Percentiles rank a stretch among this genome's conserved stretches.
Evolutionary conservation across 2,329 filamentous ascomycete genomes (phyloP).

Genomic region (Neofusicoccum laricinum): DNA sequence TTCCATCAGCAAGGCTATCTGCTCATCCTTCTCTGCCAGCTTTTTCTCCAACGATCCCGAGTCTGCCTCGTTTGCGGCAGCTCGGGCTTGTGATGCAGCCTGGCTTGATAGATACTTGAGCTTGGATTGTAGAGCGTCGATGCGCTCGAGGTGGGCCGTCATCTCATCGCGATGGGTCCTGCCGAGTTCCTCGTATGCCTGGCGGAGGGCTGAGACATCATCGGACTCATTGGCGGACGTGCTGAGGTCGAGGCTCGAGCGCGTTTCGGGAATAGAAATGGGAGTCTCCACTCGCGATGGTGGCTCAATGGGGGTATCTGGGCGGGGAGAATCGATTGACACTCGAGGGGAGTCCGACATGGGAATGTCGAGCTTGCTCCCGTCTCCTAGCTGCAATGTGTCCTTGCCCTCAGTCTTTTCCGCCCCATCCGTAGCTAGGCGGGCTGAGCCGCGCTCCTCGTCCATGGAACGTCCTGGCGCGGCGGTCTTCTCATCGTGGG

Average conservation of each 20-base stretch:
- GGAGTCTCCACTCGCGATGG: conserved; percentile 2
- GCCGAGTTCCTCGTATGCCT: conserved; percentile 51
- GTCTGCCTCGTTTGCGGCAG: conserved; percentile 60
- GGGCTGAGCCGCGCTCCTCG: neutral
- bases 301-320: conserved; percentile 24
- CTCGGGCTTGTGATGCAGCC: conserved; percentile 71
- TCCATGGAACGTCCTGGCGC: neutral
- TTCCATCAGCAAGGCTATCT: conserved; percentile 84
- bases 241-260: conserved; percentile 36
- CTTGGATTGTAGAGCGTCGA: conserved; percentile 89
- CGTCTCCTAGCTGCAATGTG: neutral
- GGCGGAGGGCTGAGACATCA: conserved; percentile 48
- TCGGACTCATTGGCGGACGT: neutral
- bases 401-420: conserved; percentile 23
- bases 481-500: neutral
- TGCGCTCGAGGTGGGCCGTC: conserved; percentile 78
- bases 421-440: neutral
- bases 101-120: conserved; percentile 83
- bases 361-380: neutral
- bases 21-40: conserved; percentile 83
- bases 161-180: conserved; percentile 75
- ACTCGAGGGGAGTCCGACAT: conserved; percentile 27
- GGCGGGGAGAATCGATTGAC: conserved; percentile 32
- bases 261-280: conserved; percentile 20
- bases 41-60: conserved; percentile 70